Conservation (phyloP, 2,329 filamentous ascomycete species). For the Talaromyces piceae region DNA sequence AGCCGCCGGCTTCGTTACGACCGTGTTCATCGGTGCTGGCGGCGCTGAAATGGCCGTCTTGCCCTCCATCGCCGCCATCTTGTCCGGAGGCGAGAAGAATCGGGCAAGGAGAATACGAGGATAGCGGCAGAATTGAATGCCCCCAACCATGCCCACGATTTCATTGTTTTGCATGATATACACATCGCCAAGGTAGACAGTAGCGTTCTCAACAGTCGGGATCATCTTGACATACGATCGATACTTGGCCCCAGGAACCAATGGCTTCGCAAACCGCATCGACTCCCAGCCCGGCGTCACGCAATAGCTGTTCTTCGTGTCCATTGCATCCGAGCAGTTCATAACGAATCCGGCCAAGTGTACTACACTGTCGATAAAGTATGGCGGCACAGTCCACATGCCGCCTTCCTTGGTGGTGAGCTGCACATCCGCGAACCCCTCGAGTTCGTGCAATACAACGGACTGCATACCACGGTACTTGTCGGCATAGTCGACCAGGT, state of each 20-base stretch:
- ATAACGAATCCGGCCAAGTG: constrained; percentile 33
- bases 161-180: constrained; percentile 21
- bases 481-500: constrained; percentile 15
- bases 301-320: constrained; percentile 23
- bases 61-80: background rate
- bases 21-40: background rate
- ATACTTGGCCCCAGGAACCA: constrained; percentile 18
- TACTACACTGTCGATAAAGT: constrained; percentile 27
- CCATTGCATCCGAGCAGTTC: constrained; percentile 27
- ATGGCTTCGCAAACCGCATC: constrained; percentile 18
- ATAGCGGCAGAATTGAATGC: constrained; percentile 12
- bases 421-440: constrained; percentile 22
- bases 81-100: constrained; percentile 34
- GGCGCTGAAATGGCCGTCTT: background rate
- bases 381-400: constrained; percentile 20
- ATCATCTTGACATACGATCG: constrained; percentile 30
- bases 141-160: constrained; percentile 6
- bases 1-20: background rate
- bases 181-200: constrained; percentile 21
- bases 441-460: constrained; percentile 14
- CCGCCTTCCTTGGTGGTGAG: constrained; percentile 14
- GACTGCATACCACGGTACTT: constrained; percentile 14
- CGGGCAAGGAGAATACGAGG: constrained; percentile 15
- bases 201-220: constrained; percentile 17
- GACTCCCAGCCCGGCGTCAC: constrained; percentile 30